Evolutionary conservation across 192 early-diverging fungal genomes (phyloP), one percentile per base, ranked within the genome.

Genomic region (Coemansia sp.): DNA sequence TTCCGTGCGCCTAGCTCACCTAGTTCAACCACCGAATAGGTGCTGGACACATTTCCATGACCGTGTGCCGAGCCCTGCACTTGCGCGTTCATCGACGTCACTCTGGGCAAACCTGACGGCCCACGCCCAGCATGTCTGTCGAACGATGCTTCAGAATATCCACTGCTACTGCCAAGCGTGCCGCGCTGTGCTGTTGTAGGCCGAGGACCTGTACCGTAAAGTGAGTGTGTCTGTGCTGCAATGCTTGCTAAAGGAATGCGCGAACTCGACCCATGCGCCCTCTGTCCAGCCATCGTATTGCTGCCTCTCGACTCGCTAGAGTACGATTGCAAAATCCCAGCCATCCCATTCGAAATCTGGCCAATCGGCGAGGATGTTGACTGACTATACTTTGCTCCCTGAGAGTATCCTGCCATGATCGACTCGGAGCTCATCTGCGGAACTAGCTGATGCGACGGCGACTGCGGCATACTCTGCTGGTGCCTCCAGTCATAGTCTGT

Each of bases 101-200:
- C 47, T 47, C 49, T 61, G 12, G 43, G 47, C n/a, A 50, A 24
- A 14, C 60, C 48, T 24, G 66, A 39, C 41, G 51, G 49, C 9
- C 45, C 57, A 25, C 64, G 56, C 0, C 7, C 32, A 14, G 49
- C 41, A 15, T 59, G 62, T 60, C 56, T 55, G 64, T 75, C 73
- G 35, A 64, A 68, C 43, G 66, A 65, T 29, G 59, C 37, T 45
- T 62, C 59, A 7, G 70, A 72, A 37, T 61, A 61, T 25, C 29
- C 53, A 29, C 60, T 47, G 14, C 17, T 50, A 19, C 23, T 24
- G n/a, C 24, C 19, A 29, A 61, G n/a, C n/a, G 60, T 39, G 29
- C 60, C 60, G n/a, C 60, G 60, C 47, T 27, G 47, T 5, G 37
- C 29, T 38, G 61, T 25, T 5, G 61, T 25, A 17, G 38, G 19